Conservation (phyloP, 768 basidiomycete genomes). For the Trametes punicea region DNA sequence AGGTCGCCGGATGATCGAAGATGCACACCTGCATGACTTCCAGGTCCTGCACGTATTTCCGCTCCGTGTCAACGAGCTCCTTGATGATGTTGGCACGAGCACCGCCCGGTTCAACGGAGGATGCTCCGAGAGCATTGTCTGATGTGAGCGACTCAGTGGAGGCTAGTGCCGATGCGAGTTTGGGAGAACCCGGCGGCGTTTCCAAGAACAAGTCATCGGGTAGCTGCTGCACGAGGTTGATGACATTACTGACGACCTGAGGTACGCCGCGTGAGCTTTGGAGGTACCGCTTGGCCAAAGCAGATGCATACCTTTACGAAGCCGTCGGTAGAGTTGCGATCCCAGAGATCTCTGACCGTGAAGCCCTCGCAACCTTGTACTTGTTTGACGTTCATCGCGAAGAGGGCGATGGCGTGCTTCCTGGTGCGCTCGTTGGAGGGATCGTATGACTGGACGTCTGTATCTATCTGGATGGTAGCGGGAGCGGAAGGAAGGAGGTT, state of each 20-base stretch:
- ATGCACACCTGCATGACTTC: slow-evolving; percentile 88
- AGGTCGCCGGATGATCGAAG: slow-evolving; percentile 5
- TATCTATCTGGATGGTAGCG: slow-evolving; percentile 51
- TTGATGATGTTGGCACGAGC: slow-evolving; percentile 69
- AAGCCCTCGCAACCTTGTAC: slow-evolving; percentile 77
- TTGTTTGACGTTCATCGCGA: slow-evolving; percentile 82
- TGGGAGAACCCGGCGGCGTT: slow-evolving; percentile 49
- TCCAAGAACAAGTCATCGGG: slow-evolving; percentile 67
- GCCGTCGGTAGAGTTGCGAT: slow-evolving; percentile 87
- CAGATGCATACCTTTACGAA: slow-evolving; percentile 78
- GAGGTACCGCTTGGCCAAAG: slow-evolving; percentile 1
- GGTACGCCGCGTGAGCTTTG: neutral
- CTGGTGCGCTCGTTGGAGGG: slow-evolving; percentile 75
- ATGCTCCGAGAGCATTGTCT: slow-evolving; percentile 38
- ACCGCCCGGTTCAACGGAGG: slow-evolving; percentile 51
- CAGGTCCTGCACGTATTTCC: slow-evolving; percentile 94
- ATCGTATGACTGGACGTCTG: slow-evolving; percentile 62
- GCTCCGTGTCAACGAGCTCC: slow-evolving; percentile 93
- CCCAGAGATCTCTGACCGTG: slow-evolving; percentile 88
- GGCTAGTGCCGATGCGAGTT: slow-evolving; percentile 47
- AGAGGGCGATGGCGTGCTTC: slow-evolving; percentile 88
- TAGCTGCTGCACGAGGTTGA: slow-evolving; percentile 75
- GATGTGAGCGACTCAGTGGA: slow-evolving; percentile 55
- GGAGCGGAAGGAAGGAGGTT: slow-evolving; percentile 70
- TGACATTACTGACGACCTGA: slow-evolving; percentile 88